phyloP scores from a whole-genome alignment of 2,329 filamentous ascomycete species.

The Escovopsis sp. region DNA sequence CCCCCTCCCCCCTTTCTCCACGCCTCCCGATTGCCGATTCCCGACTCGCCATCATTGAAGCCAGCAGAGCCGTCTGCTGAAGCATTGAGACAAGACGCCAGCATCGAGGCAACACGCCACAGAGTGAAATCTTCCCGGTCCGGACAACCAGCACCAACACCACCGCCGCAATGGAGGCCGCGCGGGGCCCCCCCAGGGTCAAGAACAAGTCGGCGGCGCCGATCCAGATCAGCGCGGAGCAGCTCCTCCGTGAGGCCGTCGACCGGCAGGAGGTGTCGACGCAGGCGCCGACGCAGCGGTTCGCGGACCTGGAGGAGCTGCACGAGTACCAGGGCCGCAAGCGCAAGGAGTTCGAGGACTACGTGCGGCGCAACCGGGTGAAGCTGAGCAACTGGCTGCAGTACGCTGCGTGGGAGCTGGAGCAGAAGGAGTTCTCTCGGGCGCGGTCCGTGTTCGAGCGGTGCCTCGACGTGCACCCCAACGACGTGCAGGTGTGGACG shows the following conservation, averaged over 20 bases:
- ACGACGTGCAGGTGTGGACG: constrained; percentile 77
- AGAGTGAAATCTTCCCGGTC: neutral
- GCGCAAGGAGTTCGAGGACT: constrained; percentile 93
- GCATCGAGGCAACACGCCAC: too few species aligned
- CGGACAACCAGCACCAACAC: neutral
- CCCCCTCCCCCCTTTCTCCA: too few species aligned
- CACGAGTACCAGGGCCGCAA: constrained; percentile 96
- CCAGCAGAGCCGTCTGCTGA: too few species aligned
- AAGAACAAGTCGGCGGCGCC: constrained; percentile 96
- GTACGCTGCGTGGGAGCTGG: constrained; percentile 93
- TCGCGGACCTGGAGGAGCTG: constrained; percentile 91
- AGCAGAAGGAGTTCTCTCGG: constrained; percentile 92
- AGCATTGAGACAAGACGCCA: too few species aligned
- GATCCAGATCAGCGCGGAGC: constrained; percentile 86
- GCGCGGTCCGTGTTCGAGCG: constrained; percentile 90
- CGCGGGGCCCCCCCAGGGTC: constrained; percentile 84
- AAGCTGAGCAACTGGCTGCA: constrained; percentile 99
- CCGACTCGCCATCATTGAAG: too few species aligned
- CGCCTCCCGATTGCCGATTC: too few species aligned
- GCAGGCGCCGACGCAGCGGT: constrained; percentile 84
- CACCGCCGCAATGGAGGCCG: constrained; percentile 59
- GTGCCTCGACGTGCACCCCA: constrained; percentile 81
- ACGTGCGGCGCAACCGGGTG: constrained; percentile 84
- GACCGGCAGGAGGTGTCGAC: constrained; percentile 84
- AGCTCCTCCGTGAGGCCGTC: constrained; percentile 91